Evolutionary conservation across 768 basidiomycete genomes (phyloP), one percentile per base, ranked within the genome.

Genomic region (Pulveroboletus sp.): DNA sequence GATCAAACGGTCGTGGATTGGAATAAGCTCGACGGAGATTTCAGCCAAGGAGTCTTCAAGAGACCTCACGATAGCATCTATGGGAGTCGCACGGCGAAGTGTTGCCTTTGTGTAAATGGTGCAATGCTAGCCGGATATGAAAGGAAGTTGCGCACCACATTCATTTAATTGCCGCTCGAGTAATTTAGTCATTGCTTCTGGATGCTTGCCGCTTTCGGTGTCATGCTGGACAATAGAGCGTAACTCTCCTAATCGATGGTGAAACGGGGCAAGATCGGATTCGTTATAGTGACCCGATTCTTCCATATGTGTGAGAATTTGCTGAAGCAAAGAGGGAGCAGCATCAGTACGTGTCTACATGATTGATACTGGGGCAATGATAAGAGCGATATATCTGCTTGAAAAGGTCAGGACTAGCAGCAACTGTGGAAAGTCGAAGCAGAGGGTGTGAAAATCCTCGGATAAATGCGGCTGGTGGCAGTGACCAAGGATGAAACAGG

Each of bases 231-330:
- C 82, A 60, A 98, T 95, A 53, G 80, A 76, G 53, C 90, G 85
- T 36, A 99, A 77, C 55, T 93, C 88, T 24, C 76, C 73, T 44
- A 98, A 70, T 51, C 96, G 83, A 55, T 79, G 77, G 49, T 85
- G 82, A 71, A 97, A 98, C 2, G 96, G 93, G 27, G 78, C 77
- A 28, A 98, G 83, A 71, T 96, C 92, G 21, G 84, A 72, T 63
- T 93, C 90, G 57, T 92, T 97, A 70, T 97, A 98, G 39, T 92
- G 85, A 6, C 87, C 87, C 1, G 91, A 93, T 66, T 99, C 96
- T 68, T 93, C 89, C 86, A 97, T 89, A 65, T 94, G 91, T 64
- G 86, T 84, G 41, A 95, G 78, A 33, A 96, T 86, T 93, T 93
- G 88, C 91, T 95, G 73, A 50, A 59, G 51, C 50, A 59, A 57